Percentiles rank a stretch among this genome's conserved stretches.
Conservation (phyloP, 805 yeast genomes). For the Wickerhamiella nectarea region DNA sequence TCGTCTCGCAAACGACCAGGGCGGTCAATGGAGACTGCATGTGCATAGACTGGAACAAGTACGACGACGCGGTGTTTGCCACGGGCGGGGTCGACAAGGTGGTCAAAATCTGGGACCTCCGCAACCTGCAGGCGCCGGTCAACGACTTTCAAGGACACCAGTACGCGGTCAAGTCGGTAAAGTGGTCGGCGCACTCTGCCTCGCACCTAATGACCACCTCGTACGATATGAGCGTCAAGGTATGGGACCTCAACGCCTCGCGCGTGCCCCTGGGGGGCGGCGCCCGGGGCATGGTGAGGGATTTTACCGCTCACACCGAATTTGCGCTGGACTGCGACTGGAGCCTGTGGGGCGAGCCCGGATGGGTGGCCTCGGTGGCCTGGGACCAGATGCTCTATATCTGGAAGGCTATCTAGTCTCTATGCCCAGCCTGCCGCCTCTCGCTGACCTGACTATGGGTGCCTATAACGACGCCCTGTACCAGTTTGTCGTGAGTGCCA, state of each 20-base stretch:
- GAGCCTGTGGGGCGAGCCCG: slow-evolving; percentile 93
- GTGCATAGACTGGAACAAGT: slow-evolving; percentile 82
- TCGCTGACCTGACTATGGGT: not conserved
- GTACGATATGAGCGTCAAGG: slow-evolving; percentile 83
- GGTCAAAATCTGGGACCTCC: slow-evolving; percentile 74
- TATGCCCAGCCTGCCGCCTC: not conserved
- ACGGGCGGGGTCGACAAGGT: slow-evolving; percentile 86
- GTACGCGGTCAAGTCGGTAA: slow-evolving; percentile 67
- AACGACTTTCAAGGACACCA: slow-evolving; percentile 80
- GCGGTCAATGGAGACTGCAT: slow-evolving; percentile 77
- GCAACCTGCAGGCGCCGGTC: slow-evolving; percentile 57
- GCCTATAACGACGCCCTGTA: slow-evolving; percentile 5
- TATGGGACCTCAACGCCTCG: slow-evolving; percentile 61
- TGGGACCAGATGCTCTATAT: slow-evolving; percentile 94
- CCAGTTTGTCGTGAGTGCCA: slow-evolving; percentile 1
- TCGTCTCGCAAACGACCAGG: slow-evolving; percentile 36
- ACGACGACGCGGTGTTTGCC: slow-evolving; percentile 63
- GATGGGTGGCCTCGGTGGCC: slow-evolving; percentile 88
- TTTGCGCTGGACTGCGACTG: slow-evolving; percentile 91
- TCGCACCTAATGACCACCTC: slow-evolving; percentile 61
- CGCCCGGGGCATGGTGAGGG: slow-evolving; percentile 36
- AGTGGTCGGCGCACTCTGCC: slow-evolving; percentile 82
- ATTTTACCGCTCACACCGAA: slow-evolving; percentile 63
- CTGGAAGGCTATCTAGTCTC: slow-evolving; percentile 40
- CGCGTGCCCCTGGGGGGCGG: slow-evolving; percentile 14